Evolutionary conservation across 2,329 filamentous ascomycete species (phyloP).

Genomic region (Neocucurbitaria cava): DNA sequence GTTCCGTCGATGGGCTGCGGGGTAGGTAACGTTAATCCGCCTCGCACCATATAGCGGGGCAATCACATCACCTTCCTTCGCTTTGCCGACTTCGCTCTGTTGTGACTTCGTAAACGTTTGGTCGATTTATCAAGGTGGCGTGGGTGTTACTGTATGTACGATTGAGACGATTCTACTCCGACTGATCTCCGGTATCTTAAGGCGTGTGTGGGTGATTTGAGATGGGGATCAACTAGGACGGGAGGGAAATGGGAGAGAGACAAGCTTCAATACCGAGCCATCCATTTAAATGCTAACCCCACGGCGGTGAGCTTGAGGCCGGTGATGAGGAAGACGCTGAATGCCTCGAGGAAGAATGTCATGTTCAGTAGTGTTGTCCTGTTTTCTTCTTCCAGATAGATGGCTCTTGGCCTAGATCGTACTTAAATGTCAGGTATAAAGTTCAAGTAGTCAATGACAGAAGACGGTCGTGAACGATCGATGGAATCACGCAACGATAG

Average conservation of each 20-base stretch:
- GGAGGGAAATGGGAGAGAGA: not conserved
- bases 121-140: too few species aligned
- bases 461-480: too few species aligned
- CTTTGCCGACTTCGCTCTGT: not conserved
- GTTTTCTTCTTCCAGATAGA: not conserved
- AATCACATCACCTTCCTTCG: constrained; percentile 18
- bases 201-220: too few species aligned
- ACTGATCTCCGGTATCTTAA: too few species aligned
- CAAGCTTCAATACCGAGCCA: constrained; percentile 25
- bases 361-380: constrained; percentile 1
- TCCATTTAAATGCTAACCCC: constrained; percentile 36
- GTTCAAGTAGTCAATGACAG: too few species aligned
- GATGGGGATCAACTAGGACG: too few species aligned
- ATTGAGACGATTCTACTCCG: too few species aligned
- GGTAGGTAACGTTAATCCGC: constrained; percentile 3
- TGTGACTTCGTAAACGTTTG: not conserved
- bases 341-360: constrained; percentile 32
- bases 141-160: too few species aligned
- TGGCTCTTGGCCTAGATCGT: too few species aligned
- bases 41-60: constrained; percentile 26
- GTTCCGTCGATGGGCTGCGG: not conserved
- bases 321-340: constrained; percentile 32
- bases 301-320: constrained; percentile 41
- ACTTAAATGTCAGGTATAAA: too few species aligned
- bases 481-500: too few species aligned